phyloP scores from a whole-genome alignment of 2,329 filamentous ascomycete species.

The Apiospora aurea region DNA sequence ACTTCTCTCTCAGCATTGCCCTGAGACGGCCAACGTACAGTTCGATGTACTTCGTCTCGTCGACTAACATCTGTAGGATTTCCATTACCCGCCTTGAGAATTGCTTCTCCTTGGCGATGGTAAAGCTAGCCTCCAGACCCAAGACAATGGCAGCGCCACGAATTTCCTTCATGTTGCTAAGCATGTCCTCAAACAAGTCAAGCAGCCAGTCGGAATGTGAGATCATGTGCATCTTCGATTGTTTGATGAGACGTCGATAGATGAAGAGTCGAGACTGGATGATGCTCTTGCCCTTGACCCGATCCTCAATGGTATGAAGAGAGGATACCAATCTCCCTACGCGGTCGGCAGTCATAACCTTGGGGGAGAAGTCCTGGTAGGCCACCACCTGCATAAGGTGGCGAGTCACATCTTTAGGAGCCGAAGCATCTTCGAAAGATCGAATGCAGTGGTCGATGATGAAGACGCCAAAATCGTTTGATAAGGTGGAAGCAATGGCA shows the following conservation, averaged over 20 bases:
- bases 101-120: conserved; percentile 72
- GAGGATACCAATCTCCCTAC: conserved; percentile 74
- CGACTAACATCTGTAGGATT: conserved; percentile 64
- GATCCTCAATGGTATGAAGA: conserved; percentile 75
- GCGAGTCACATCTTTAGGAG: conserved; percentile 79
- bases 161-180: conserved; percentile 80
- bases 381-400: conserved; percentile 83
- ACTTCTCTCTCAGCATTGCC: conserved; percentile 70
- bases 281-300: conserved; percentile 81
- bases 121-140: conserved; percentile 73
- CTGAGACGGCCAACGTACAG: conserved; percentile 73
- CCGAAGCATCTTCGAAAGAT: conserved; percentile 70
- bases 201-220: conserved; percentile 79
- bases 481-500: conserved; percentile 72
- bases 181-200: conserved; percentile 81
- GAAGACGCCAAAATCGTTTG: conserved; percentile 80
- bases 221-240: conserved; percentile 75
- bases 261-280: conserved; percentile 78
- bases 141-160: conserved; percentile 76
- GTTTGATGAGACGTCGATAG: conserved; percentile 78
- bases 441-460: conserved; percentile 82
- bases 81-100: conserved; percentile 72
- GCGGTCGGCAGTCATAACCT: conserved; percentile 76
- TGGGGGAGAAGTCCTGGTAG: conserved; percentile 78
- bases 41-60: conserved; percentile 70